Conservation (phyloP, 768 basidiomycete genomes). For the Lactarius sanguifluus region DNA sequence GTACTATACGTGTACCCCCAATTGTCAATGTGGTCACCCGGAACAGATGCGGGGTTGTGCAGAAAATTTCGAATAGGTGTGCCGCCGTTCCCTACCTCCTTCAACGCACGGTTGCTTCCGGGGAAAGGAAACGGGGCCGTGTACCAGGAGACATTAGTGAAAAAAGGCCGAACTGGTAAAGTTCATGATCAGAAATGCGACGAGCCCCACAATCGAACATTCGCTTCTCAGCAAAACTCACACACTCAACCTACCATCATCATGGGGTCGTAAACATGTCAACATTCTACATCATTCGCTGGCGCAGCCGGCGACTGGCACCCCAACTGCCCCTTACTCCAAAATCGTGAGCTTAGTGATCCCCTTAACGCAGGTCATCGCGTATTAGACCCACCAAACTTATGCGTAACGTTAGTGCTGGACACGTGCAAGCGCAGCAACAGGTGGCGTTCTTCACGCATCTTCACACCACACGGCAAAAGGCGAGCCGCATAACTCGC, state of each 20-base stretch:
- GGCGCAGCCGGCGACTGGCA: background rate
- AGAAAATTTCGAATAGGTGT: background rate
- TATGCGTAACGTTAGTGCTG: background rate
- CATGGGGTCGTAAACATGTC: slow-evolving; percentile 3
- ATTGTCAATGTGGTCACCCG: background rate
- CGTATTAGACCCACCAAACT: background rate
- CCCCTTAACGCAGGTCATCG: background rate
- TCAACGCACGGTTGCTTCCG: background rate
- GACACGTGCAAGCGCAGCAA: background rate
- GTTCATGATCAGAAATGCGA: background rate
- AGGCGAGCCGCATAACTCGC: background rate
- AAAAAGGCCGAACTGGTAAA: slow-evolving; percentile 2
- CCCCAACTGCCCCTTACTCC: background rate
- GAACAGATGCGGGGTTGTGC: slow-evolving; percentile 1
- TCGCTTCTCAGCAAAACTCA: background rate
- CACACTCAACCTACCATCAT: background rate
- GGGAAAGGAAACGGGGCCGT: background rate
- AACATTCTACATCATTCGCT: background rate
- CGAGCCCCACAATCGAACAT: background rate
- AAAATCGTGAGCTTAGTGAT: background rate
- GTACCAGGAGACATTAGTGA: background rate
- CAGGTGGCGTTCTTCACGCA: background rate
- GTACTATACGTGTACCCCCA: background rate
- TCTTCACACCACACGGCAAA: background rate
- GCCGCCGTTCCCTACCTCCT: background rate